These are phyloP conservation scores for Paragyromitra xinjiangensis DNA, from an alignment of 495 filamentous ascomycete genomes.

Conservation along the genomic window DNA sequence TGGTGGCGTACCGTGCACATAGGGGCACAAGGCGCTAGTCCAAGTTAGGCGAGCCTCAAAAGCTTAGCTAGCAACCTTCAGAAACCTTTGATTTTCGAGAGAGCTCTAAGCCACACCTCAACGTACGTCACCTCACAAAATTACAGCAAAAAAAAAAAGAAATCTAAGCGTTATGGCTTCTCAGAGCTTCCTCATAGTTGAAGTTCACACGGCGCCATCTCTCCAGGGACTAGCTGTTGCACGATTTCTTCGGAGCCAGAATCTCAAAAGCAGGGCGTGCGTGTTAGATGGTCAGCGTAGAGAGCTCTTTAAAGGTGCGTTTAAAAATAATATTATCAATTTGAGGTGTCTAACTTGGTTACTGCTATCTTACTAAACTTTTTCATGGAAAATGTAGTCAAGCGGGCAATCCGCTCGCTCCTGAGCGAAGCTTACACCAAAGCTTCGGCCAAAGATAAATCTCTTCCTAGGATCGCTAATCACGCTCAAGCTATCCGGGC, in stretches of 20 bases:
- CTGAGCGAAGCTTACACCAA: not conserved
- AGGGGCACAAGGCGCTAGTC: slow-evolving; percentile 20
- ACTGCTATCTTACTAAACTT: not conserved
- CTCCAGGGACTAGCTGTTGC: not conserved
- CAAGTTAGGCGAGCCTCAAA: slow-evolving; percentile 13
- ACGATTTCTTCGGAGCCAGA: not conserved
- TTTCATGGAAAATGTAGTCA: not conserved
- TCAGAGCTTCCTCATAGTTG: not conserved
- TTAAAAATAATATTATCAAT: not conserved
- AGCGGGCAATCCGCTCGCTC: not conserved
- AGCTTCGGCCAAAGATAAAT: not conserved
- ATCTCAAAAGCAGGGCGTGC: not conserved
- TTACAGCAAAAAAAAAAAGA: not conserved
- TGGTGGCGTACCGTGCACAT: not conserved
- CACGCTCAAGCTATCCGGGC: not conserved
- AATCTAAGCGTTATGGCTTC: not conserved
- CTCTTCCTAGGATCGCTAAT: not conserved
- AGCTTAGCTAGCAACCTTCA: not conserved
- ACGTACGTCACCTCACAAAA: not conserved
- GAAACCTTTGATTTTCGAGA: not conserved
- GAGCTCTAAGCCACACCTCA: not conserved
- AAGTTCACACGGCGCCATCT: not conserved
- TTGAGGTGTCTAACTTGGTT: not conserved
- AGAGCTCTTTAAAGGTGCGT: not conserved
- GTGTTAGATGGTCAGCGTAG: not conserved